Percentiles rank a stretch among this genome's conserved stretches.
phyloP scores from a whole-genome alignment of 2,329 filamentous ascomycete genomes.

The Botrytis squamosa region DNA sequence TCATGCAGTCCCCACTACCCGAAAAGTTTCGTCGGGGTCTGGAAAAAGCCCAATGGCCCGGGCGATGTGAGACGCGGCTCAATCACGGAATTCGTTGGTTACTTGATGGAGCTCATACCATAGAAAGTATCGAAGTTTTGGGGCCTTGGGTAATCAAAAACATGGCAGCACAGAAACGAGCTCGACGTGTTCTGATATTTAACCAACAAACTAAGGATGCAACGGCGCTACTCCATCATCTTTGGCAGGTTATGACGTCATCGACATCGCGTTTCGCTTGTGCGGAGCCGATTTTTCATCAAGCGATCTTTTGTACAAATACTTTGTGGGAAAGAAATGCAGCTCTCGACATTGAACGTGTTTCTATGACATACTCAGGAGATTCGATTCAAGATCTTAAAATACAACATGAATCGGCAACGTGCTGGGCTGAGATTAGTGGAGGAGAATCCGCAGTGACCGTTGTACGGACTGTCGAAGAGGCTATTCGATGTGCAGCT shows the following conservation, averaged over 20 bases:
- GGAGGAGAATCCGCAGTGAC: background rate
- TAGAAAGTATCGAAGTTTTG: background rate
- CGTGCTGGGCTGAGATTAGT: background rate
- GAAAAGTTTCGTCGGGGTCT: constrained; percentile 3
- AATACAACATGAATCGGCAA: background rate
- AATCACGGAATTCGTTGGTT: background rate
- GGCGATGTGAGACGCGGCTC: background rate
- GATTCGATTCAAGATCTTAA: background rate
- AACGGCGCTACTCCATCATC: background rate
- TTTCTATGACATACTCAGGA: background rate
- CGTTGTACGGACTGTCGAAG: background rate
- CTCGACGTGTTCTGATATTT: background rate
- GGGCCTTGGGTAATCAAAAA: background rate
- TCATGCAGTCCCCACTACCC: background rate
- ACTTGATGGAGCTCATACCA: background rate
- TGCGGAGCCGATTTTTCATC: background rate
- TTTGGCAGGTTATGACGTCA: background rate
- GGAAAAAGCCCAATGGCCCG: background rate
- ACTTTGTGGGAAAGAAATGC: background rate
- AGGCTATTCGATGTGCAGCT: background rate
- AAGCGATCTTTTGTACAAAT: constrained; percentile 2
- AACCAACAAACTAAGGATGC: constrained; percentile 2
- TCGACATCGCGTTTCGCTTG: too few relatives aligned
- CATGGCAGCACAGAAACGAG: background rate
- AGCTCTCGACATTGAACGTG: background rate